These are phyloP conservation scores for Hericium rajendrae DNA, from an alignment of 768 basidiomycete species.

Conservation along the genomic window DNA sequence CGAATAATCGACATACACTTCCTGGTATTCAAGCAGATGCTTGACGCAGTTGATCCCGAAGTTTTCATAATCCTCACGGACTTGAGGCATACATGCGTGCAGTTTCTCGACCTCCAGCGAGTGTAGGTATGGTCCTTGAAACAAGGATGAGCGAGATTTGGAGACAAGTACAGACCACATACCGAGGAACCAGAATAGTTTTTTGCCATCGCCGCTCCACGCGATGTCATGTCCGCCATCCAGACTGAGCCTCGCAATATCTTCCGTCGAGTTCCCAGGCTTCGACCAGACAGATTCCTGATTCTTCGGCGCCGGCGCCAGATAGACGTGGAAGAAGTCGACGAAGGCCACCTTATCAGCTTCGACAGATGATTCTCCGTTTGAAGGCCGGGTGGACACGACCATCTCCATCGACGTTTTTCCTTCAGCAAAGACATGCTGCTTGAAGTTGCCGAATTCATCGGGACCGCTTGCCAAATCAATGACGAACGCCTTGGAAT, in stretches of 20 bases:
- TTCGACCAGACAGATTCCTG: background rate
- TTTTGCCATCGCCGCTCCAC: conserved; percentile 54
- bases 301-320: background rate
- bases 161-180: background rate
- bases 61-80: background rate
- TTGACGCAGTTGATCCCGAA: background rate
- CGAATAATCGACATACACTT: background rate
- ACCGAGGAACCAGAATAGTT: conserved; percentile 71
- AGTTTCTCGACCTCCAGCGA: background rate
- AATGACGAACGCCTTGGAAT: background rate
- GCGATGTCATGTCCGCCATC: conserved; percentile 68
- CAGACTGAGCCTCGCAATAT: conserved; percentile 48
- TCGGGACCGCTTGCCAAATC: background rate
- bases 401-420: background rate
- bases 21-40: background rate
- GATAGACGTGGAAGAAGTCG: background rate
- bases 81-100: background rate
- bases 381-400: background rate
- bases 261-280: background rate
- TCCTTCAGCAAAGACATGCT: background rate
- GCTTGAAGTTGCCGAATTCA: background rate
- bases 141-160: too few species aligned
- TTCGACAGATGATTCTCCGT: background rate
- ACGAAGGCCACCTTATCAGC: background rate
- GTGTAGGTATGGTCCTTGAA: background rate